These are phyloP conservation scores for Funneliformis caledonium DNA, from an alignment of 371 early-diverging fungal species.

Conservation along the genomic window DNA sequence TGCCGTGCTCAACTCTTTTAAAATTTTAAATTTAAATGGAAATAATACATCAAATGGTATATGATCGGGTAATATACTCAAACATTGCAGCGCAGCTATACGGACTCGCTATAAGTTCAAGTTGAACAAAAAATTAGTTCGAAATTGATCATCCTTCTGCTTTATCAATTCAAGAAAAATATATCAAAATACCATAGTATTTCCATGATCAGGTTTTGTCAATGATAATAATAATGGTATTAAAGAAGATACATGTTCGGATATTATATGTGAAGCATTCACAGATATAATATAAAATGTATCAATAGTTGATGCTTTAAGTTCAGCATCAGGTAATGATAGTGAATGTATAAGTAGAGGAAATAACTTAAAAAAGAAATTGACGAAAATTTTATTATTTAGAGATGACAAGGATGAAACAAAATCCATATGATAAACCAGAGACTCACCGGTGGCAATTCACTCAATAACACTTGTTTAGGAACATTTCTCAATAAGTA, in stretches of 20 bases:
- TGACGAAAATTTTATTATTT: not conserved
- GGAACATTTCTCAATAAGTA: constrained; percentile 81
- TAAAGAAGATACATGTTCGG: constrained; percentile 58
- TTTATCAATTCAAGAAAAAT: not conserved
- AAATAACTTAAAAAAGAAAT: constrained; percentile 56
- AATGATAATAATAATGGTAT: constrained; percentile 56
- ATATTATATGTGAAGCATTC: constrained; percentile 66
- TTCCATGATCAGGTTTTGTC: constrained; percentile 46
- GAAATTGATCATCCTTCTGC: not conserved
- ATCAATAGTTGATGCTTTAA: constrained; percentile 77
- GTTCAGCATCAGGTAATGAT: constrained; percentile 59
- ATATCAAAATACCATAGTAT: constrained; percentile 50
- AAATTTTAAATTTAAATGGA: constrained; percentile 65
- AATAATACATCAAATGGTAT: constrained; percentile 63
- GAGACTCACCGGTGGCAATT: constrained; percentile 69
- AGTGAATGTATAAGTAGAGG: constrained; percentile 78
- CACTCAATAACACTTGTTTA: constrained; percentile 78
- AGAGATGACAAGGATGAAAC: not conserved
- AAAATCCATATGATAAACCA: not conserved
- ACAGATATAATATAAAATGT: constrained; percentile 70
- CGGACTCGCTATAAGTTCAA: constrained; percentile 58
- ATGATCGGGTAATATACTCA: constrained; percentile 69
- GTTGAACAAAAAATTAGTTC: not conserved
- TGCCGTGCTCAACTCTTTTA: constrained; percentile 62
- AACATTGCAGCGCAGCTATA: constrained; percentile 70